Evolutionary conservation across 2,329 filamentous ascomycete species (phyloP), one percentile per base, ranked within the genome.

Genomic region (Sclerotiophoma versabilis): DNA sequence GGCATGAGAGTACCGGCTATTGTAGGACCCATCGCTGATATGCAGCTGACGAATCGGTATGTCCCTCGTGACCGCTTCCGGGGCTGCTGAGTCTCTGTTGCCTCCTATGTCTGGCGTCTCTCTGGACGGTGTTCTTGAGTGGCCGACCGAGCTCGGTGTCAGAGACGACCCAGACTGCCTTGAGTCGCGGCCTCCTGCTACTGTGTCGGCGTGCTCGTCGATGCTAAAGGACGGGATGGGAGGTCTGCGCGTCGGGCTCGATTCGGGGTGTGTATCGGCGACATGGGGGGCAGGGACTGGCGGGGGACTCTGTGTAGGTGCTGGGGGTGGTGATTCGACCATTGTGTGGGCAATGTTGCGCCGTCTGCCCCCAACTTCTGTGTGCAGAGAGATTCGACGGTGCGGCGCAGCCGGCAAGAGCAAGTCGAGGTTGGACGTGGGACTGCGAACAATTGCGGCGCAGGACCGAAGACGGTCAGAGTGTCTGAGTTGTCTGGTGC

Each of bases 31-130:
- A 54, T 71, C 61, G 60, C 56, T 74, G 26, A 74, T 72, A 38
- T 70, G 72, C 29, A 72, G 52, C 47, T 73, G 72, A 9, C 66
- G 67, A 9, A 72, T 66, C 38, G 73, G 71, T 45, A 74, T 74
- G 19, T 69, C 68, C 36, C 65, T 63, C 19, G 72, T 69, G 17
- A 71, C 54, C 15, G 71, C 62, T 32, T 72, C 53, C 25, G 64
- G 58, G 43, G 57, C 57, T 43, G 54, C 60, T 5, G 63, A 68
- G 49, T 71, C 59, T 50, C 63, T 60, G 27, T 60, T 56, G 34
- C 57, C 57, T 25, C 30, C 57, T n/a, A 58, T 59, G 39, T 74
- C 70, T 36, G 67, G 59, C 17, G 67, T 71, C 26, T 76, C 74
- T 52, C 72, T 57, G 4, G 74, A 76, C 0, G 66, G 60, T 34